phyloP scores from a whole-genome alignment of 345 rosid species.

The Eucalyptus rudis region DNA sequence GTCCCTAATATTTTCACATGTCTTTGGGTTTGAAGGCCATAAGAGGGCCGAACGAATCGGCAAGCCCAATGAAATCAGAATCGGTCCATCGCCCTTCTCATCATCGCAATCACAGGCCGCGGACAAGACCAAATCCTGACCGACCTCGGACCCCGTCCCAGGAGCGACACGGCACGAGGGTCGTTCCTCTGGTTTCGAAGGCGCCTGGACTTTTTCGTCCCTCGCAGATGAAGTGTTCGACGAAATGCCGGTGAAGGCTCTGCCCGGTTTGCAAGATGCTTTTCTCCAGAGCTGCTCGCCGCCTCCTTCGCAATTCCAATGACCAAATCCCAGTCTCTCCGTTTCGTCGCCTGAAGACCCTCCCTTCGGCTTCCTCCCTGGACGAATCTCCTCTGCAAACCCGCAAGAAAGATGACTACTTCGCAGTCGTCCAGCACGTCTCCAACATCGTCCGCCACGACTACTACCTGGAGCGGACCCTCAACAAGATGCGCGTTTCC shows the following conservation, averaged over 20 bases:
- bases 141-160: not conserved
- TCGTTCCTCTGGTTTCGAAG: not conserved
- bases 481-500: conserved; percentile 37
- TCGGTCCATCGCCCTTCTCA: not conserved
- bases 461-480: conserved; percentile 69
- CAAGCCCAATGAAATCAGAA: not conserved
- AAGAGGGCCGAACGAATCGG: not conserved
- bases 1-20: too few species aligned
- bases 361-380: not conserved
- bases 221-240: not conserved
- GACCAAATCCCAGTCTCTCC: fast-evolving
- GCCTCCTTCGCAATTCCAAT: not conserved
- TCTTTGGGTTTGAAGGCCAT: not conserved
- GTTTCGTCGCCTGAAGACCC: not conserved
- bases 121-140: not conserved
- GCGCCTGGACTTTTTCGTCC: too few species aligned
- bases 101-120: not conserved
- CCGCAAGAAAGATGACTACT: conserved; percentile 53
- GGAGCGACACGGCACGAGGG: not conserved
- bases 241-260: not conserved
- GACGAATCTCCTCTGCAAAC: not conserved
- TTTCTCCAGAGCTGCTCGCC: not conserved
- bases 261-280: not conserved
- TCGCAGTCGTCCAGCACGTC: conserved; percentile 66
- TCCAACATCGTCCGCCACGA: conserved; percentile 75